These are phyloP conservation scores for Dothidotthia symphoricarpi DNA, from an alignment of 2,329 filamentous ascomycete genomes.

Conservation along the genomic window DNA sequence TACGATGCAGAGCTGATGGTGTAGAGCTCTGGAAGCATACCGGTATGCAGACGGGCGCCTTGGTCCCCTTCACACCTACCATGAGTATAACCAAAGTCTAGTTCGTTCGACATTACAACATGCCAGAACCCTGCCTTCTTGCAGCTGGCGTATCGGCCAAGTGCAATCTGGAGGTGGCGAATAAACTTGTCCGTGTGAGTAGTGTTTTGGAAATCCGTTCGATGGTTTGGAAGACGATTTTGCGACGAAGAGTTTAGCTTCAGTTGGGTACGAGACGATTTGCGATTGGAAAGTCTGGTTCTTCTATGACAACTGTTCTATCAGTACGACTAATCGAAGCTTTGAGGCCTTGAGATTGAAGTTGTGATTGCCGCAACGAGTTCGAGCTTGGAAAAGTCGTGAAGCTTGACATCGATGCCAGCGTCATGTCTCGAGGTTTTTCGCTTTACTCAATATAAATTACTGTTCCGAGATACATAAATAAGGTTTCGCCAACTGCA, in stretches of 20 bases:
- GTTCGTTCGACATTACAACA: slow-evolving; percentile 12
- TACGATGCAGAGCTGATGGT: slow-evolving; percentile 17
- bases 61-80: slow-evolving; percentile 10
- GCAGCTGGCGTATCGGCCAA: slow-evolving; percentile 27
- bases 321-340: too few species aligned
- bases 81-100: slow-evolving; percentile 8
- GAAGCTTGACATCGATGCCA: too few species aligned
- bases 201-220: slow-evolving; percentile 30
- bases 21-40: slow-evolving; percentile 16
- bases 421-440: too few species aligned
- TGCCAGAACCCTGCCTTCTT: slow-evolving; percentile 13
- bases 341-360: too few species aligned
- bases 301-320: background rate
- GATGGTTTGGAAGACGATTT: slow-evolving; percentile 25
- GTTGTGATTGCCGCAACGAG: too few species aligned
- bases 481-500: too few species aligned
- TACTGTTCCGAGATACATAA: too few species aligned
- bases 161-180: slow-evolving; percentile 18
- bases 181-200: slow-evolving; percentile 20
- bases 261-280: slow-evolving; percentile 3
- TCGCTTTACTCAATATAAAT: too few species aligned
- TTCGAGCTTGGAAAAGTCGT: too few species aligned
- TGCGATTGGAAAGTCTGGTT: background rate
- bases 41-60: slow-evolving; percentile 14
- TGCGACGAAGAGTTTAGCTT: slow-evolving; percentile 23